These are phyloP conservation scores for Carex myosuroides DNA, from an alignment of 176 grass and related monocot genomes.

Conservation along the genomic window DNA sequence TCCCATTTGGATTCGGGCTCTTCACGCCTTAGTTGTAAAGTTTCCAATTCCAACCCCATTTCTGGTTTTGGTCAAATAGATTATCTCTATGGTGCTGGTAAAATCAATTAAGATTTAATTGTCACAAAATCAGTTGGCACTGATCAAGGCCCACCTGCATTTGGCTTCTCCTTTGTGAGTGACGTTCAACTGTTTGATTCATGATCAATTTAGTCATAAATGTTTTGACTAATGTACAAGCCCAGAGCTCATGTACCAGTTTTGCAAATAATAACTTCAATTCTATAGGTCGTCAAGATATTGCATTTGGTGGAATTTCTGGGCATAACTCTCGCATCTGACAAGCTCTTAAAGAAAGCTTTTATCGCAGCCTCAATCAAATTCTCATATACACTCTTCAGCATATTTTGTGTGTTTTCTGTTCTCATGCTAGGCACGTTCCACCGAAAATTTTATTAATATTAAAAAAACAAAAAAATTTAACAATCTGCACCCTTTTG, in stretches of 20 bases:
- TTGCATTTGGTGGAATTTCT: conserved; percentile 58
- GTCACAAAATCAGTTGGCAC: conserved; percentile 21
- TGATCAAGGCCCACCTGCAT: conserved; percentile 18
- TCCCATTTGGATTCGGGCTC: neutral
- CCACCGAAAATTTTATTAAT: too few species aligned
- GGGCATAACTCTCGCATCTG: conserved; percentile 44
- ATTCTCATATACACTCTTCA: conserved; percentile 75
- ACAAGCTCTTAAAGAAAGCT: conserved; percentile 60
- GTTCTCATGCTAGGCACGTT: too few species aligned
- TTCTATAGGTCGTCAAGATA: conserved; percentile 29
- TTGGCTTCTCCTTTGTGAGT: conserved; percentile 26
- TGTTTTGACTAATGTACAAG: neutral
- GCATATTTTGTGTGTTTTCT: conserved; percentile 84
- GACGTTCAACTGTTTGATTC: neutral
- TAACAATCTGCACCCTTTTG: too few species aligned
- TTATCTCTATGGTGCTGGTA: neutral
- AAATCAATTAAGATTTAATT: conserved; percentile 1
- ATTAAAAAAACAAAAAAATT: too few species aligned
- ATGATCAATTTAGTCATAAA: neutral
- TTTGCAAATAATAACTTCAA: neutral
- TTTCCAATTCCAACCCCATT: neutral
- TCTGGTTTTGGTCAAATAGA: conserved; percentile 6
- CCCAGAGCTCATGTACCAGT: neutral
- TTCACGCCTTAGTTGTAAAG: neutral
- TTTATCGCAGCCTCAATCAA: conserved; percentile 65